A percentile compares a stretch with the other conserved stretches of the same genome.
Conservation (phyloP, 2,329 filamentous ascomycete genomes). For the Clarireedia hainanense region DNA sequence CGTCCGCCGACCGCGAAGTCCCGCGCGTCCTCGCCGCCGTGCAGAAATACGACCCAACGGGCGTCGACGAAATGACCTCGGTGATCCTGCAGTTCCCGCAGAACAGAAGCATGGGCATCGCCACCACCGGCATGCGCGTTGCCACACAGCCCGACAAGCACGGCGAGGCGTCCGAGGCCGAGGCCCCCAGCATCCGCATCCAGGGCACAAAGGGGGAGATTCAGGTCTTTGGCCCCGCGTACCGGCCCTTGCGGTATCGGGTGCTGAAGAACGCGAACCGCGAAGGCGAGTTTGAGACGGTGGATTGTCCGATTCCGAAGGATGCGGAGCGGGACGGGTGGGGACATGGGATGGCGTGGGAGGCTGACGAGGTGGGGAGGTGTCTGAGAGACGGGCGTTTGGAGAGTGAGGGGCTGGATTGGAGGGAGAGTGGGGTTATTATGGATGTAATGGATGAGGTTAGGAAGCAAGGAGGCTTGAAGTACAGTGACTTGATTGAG, state of each 20-base stretch:
- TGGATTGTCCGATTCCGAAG: constrained; percentile 37
- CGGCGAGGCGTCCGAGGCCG: constrained; percentile 39
- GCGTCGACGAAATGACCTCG: constrained; percentile 55
- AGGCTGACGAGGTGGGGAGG: constrained; percentile 59
- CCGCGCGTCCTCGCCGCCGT: constrained; percentile 51
- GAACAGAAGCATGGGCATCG: constrained; percentile 52
- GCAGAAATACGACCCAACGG: constrained; percentile 50
- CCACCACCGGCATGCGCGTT: constrained; percentile 43
- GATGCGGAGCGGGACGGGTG: constrained; percentile 26
- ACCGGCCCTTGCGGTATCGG: constrained; percentile 44
- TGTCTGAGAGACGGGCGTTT: constrained; percentile 55
- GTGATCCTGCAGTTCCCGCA: constrained; percentile 56
- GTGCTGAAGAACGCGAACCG: constrained; percentile 37
- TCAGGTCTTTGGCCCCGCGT: constrained; percentile 53
- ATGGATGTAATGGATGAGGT: constrained; percentile 46
- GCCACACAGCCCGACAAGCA: constrained; percentile 39
- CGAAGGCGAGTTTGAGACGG: constrained; percentile 24
- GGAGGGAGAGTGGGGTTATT: constrained; percentile 57
- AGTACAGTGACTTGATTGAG: constrained; percentile 61
- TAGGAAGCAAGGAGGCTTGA: constrained; percentile 41
- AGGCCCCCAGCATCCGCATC: constrained; percentile 50
- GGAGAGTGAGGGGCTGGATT: constrained; percentile 49
- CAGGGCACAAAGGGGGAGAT: constrained; percentile 61
- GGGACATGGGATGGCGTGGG: constrained; percentile 64
- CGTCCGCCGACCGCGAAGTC: constrained; percentile 30